Base-by-base conservation (phyloP, 106 monocot genomes). In the Dioscorea dumetorum region DNA sequence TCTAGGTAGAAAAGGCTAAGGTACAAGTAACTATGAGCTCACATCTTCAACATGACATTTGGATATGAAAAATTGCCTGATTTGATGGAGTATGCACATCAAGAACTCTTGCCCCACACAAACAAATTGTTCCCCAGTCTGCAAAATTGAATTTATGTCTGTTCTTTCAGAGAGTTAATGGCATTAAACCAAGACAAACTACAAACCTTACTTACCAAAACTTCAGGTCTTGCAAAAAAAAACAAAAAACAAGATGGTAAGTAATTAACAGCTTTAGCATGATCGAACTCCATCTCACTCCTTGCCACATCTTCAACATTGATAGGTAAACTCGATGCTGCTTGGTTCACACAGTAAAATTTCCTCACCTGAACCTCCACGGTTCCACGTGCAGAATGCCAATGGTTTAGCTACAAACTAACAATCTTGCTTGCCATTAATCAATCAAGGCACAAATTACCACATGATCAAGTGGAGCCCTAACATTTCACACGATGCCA, bases 351-450 rank as follows among this genome's bases (percentile, higher is more conserved):
- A 67, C 94, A 95, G 48, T 91, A 75, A 10, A 95, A 19, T 50
- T 91, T 95, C 67, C 77, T 71, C n/a, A 95, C 88, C 72, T 95
- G 91, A 62, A 95, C 53, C 68, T 95, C 94, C 22, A 95, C 86
- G 91, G 49, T 68, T 95, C 94, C 22, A 95, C 86, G 89, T 94
- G 57, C 63, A 70, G 41, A 70, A 60, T 54, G 24, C 7, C 33
- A 61, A 33, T 7, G 48, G 64, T 2, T 19, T 49, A 4, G 1
- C 3, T 22, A 12, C 41, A 41, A 41, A 8, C 41, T 41, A 8
- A 22, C 2, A 24, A 22, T 17, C 8, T 12, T 22, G 21, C 12
- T 22, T 22, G 0, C 13, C 19, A 22, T 0, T 23, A 12, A 21
- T 60, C 60, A 12, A 21, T 12, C 22, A 21, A 60, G 22, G 1